Evolutionary conservation across 305 asterid species (phyloP), one percentile per base, ranked within the genome.

Genomic region (Euphrasia arctica): DNA sequence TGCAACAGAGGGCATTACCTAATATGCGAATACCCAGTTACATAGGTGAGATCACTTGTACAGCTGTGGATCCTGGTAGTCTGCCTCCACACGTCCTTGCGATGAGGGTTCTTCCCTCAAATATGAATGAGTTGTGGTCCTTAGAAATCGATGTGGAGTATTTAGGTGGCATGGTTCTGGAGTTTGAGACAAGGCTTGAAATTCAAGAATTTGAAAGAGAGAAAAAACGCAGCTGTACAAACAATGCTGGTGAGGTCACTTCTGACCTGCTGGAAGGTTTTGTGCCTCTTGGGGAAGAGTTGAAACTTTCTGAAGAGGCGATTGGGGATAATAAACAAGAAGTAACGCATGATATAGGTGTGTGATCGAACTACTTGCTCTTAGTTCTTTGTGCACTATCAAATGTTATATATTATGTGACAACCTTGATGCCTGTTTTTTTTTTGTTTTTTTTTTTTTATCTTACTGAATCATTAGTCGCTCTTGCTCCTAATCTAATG

Each of bases 1-100:
- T 72, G 76, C 80, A 32, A 70, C 74, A 92, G 98, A 85, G 83
- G 76, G 69, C 78, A 48, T 77, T 92, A 60, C 79, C 91, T 79
- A 80, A 78, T 78, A 89, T 89, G 87, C 84, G 94, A 62, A 80
- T 77, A 73, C 97, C 96, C 58, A 84, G 79, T 78, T 92, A 82
- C 81, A 77, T 92, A 3, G 95, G 97, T 68, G 96, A 86, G 71
- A 80, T 92, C 74, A 77, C 79, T 3, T 92, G 98, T 76, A 82
- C 87, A 64, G 77, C 90, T 74, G 78, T 84, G 70, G 83, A 87
- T 88, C 86, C 75, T 71, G 98, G 98, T 67, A 78, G 75, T 71
- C 87, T 89, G 66, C 97, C 98, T 73, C 98, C 97, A 11, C 90
- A 80, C 63, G 79, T 92, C 66, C 88, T 79, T 77, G 87, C 89